phyloP scores from a whole-genome alignment of 2,329 filamentous ascomycete species.

The Chaetomium globosum region DNA sequence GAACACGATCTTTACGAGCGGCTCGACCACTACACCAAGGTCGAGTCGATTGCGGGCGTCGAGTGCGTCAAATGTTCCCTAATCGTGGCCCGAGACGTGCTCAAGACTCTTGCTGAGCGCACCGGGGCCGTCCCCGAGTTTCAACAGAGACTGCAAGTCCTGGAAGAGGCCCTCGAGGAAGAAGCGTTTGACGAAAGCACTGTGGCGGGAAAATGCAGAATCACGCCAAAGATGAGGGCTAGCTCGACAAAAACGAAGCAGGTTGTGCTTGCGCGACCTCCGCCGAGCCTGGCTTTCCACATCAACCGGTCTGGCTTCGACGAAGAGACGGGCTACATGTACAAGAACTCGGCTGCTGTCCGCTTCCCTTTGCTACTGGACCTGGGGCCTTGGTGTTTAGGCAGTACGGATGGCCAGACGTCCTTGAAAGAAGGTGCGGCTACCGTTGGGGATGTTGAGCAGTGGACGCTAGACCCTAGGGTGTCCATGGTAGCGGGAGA shows the following conservation, averaged over 20 bases:
- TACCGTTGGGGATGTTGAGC: conserved; percentile 52
- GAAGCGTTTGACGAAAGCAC: conserved; percentile 77
- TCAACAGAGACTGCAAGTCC: conserved; percentile 61
- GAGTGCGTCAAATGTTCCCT: conserved; percentile 92
- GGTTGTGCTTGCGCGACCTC: conserved; percentile 79
- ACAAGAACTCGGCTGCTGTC: conserved; percentile 81
- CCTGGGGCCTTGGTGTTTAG: conserved; percentile 82
- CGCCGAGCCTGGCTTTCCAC: conserved; percentile 79
- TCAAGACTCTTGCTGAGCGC: conserved; percentile 52
- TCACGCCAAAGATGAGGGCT: conserved; percentile 67
- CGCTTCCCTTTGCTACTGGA: conserved; percentile 74
- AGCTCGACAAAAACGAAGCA: conserved; percentile 87
- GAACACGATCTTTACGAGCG: conserved; percentile 75
- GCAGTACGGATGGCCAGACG: conserved; percentile 51
- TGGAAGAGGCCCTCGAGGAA: conserved; percentile 72
- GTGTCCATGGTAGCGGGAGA: conserved; percentile 72
- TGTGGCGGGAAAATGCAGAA: conserved; percentile 65
- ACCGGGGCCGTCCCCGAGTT: conserved; percentile 53
- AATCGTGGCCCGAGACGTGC: conserved; percentile 55
- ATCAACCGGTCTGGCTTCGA: conserved; percentile 92
- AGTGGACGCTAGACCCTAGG: conserved; percentile 70
- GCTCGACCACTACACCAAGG: conserved; percentile 78
- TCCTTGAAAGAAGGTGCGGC: conserved; percentile 33
- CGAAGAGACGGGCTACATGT: conserved; percentile 74
- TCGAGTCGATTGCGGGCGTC: conserved; percentile 86